A percentile compares a stretch with the other conserved stretches of the same genome.
phyloP scores from a whole-genome alignment of 257 asterid species.

The Echium plantagineum region DNA sequence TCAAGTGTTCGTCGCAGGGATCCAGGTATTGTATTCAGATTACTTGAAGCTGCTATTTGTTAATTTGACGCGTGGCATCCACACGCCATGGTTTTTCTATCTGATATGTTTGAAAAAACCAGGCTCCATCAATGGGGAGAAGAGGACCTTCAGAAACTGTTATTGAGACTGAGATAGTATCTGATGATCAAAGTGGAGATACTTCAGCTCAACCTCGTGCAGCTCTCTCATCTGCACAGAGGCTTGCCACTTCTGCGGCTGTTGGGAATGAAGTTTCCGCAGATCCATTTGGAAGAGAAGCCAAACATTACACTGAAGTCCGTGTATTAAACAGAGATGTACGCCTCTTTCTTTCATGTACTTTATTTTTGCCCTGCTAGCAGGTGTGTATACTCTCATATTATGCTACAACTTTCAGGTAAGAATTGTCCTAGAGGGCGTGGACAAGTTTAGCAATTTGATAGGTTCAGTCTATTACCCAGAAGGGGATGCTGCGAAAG shows the following conservation, averaged over 20 bases:
- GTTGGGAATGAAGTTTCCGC: slow-evolving; percentile 56
- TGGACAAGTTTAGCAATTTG: slow-evolving; percentile 80
- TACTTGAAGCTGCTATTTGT: neutral
- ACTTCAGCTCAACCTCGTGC: slow-evolving; percentile 44
- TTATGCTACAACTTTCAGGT: slow-evolving; percentile 43
- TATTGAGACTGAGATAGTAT: slow-evolving; percentile 26
- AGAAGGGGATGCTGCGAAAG: slow-evolving; percentile 86
- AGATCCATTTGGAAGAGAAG: slow-evolving; percentile 90
- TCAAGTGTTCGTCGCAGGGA: slow-evolving; percentile 86
- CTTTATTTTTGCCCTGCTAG: neutral
- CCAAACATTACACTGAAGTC: slow-evolving; percentile 87
- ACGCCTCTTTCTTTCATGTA: slow-evolving; percentile 14
- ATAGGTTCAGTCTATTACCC: slow-evolving; percentile 81
- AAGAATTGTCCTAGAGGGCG: slow-evolving; percentile 90
- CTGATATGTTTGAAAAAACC: slow-evolving; percentile 8
- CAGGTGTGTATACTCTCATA: neutral
- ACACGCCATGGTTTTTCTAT: neutral
- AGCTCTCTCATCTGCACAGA: slow-evolving; percentile 84
- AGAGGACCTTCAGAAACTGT: slow-evolving; percentile 49
- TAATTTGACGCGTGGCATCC: too few species aligned
- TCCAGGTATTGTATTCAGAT: slow-evolving; percentile 47
- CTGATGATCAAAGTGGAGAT: slow-evolving; percentile 64
- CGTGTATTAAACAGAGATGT: slow-evolving; percentile 95
- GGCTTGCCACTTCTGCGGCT: slow-evolving; percentile 60
- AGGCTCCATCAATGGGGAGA: slow-evolving; percentile 94